These are phyloP conservation scores for Rhytidiadelphus loreus DNA, from an alignment of 225 moss, liverwort and hornwort genomes.

Conservation along the genomic window DNA sequence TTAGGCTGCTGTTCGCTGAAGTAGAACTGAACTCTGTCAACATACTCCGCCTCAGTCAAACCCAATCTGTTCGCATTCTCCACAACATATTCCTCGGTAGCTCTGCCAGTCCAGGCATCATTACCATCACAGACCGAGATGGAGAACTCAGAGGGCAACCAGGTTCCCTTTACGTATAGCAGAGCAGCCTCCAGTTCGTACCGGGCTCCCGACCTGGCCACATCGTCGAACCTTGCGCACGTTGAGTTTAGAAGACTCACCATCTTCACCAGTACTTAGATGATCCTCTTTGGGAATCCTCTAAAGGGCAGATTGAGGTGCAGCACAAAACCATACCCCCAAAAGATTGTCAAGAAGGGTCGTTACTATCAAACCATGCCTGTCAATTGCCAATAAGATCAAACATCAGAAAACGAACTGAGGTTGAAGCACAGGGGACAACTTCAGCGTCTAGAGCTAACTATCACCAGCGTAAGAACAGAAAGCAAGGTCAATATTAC, in stretches of 20 bases:
- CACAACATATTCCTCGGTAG: conserved; percentile 14
- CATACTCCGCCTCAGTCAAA: conserved; percentile 29
- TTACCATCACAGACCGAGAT: conserved; percentile 29
- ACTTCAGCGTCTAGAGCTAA: background rate
- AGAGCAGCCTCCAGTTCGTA: background rate
- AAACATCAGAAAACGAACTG: background rate
- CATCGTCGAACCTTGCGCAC: conserved; percentile 33
- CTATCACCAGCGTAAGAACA: background rate
- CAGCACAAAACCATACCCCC: conserved; percentile 52
- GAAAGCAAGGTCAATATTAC: background rate
- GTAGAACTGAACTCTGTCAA: conserved; percentile 28
- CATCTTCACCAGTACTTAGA: conserved; percentile 4
- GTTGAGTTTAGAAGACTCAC: conserved; percentile 26
- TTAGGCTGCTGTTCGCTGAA: conserved; percentile 29
- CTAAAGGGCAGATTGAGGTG: background rate
- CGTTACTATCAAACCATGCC: conserved; percentile 70
- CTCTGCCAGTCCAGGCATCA: conserved; percentile 30
- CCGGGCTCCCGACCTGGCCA: conserved; percentile 5
- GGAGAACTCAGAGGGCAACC: conserved; percentile 35
- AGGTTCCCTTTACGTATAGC: conserved; percentile 31
- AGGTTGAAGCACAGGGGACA: background rate
- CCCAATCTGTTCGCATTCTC: conserved; percentile 4
- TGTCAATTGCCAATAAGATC: conserved; percentile 15
- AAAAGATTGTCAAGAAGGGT: conserved; percentile 62
- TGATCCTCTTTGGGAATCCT: background rate